Base-by-base conservation (phyloP, 305 asterid species). In the Fraxinus greggii region DNA sequence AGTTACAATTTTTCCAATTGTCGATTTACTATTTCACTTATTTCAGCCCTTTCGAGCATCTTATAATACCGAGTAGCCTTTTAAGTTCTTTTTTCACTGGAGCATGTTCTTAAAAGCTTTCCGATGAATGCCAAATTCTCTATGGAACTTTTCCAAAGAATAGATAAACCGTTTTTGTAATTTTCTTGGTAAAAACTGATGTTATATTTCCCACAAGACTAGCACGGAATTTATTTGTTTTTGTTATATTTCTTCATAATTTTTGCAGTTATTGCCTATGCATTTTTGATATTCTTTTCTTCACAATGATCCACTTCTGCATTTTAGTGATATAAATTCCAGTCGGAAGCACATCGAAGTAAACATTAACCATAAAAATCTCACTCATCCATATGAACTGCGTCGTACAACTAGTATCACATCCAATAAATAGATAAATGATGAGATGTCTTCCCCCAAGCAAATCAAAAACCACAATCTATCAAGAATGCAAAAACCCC, bases 231-330 rank as follows among this genome's bases (percentile, higher is more conserved):
- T 2, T 40, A 40, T 40, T 40, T 40, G 13, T 9, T 40, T 9
- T 40, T 9, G 3, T 40, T 40, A 9, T 9, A 8, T 8, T 38
- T 38, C 48, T 2, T 45, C n/a, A n/a, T n/a, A n/a, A n/a, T n/a
- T n/a, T n/a, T n/a, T n/a, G n/a, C n/a, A n/a, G n/a, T n/a, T n/a
- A n/a, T n/a, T n/a, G n/a, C n/a, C n/a, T n/a, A n/a, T n/a, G n/a
- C n/a, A n/a, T n/a, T n/a, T n/a, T n/a, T n/a, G n/a, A n/a, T n/a
- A n/a, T n/a, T n/a, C n/a, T n/a, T n/a, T n/a, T n/a, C n/a, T n/a
- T n/a, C n/a, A n/a, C n/a, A 65, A 93, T 93, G 4, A 31, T 31
- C 32, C 32, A 31, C 32, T 31, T 31, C 32, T 31, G 32, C 32
- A 31, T 31, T 31, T 31, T 31, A 31, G 3, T 31, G 32, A 31